phyloP scores from a whole-genome alignment of 2,329 filamentous ascomycete species.

The Fusarium stilboides region DNA sequence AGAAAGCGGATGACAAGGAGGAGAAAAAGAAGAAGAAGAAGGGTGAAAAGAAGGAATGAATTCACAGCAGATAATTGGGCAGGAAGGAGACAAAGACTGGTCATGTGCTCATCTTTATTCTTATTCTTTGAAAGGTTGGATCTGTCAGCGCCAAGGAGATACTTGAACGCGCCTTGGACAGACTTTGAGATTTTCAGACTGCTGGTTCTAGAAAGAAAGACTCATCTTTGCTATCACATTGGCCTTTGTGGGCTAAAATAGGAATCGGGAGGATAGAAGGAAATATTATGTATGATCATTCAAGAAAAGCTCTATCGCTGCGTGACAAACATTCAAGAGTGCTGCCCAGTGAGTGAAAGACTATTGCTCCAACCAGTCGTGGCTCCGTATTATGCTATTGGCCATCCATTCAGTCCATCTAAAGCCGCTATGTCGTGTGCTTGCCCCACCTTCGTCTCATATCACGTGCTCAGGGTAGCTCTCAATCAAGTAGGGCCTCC shows the following conservation, averaged over 20 bases:
- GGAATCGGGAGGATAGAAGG: background rate
- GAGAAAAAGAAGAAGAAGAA: background rate
- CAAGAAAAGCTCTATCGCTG: background rate
- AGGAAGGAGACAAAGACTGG: background rate
- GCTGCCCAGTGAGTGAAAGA: no score
- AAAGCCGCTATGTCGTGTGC: no score
- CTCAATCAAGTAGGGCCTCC: no score
- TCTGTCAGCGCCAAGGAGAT: conserved; percentile 14
- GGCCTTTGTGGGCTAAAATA: background rate
- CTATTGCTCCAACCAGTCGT: no score
- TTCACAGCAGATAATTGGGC: conserved; percentile 4
- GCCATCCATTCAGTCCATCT: background rate
- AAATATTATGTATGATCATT: background rate
- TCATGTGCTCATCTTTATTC: conserved; percentile 15
- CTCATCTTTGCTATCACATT: conserved; percentile 29
- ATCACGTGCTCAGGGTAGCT: no score
- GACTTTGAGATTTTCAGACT: conserved; percentile 15
- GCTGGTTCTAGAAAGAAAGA: conserved; percentile 13
- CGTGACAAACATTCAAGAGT: background rate
- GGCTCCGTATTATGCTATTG: conserved; percentile 32
- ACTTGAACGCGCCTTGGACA: conserved; percentile 16
- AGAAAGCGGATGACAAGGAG: background rate
- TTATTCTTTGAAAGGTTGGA: conserved; percentile 16
- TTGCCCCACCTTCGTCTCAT: no score
- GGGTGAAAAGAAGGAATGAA: conserved; percentile 16